phyloP scores from a whole-genome alignment of 441 rosid species.

The Erodium texanum region DNA sequence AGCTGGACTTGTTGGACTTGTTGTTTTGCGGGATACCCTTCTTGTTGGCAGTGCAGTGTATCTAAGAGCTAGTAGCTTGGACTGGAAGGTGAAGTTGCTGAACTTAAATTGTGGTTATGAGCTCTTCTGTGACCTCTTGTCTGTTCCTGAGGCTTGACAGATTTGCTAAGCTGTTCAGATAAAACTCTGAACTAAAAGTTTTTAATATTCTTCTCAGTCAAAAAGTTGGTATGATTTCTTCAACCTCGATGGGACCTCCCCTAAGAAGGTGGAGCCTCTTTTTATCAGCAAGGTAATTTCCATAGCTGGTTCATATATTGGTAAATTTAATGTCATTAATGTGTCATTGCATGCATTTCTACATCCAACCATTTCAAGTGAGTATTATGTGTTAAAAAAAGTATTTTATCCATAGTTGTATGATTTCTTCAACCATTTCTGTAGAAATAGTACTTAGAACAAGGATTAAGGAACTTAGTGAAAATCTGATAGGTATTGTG shows the following conservation, averaged over 20 bases:
- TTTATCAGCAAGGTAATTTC: conserved; percentile 72
- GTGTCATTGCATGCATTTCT: not conserved
- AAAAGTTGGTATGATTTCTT: conserved; percentile 64
- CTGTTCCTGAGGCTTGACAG: not conserved
- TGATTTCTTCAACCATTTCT: too few relatives aligned
- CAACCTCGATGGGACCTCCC: conserved; percentile 63
- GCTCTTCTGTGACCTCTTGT: not conserved
- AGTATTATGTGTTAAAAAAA: not conserved
- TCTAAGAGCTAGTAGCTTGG: conserved; percentile 57
- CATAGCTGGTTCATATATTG: not conserved
- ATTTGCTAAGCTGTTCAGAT: not conserved
- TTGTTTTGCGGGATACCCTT: conserved; percentile 59
- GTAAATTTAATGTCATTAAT: not conserved
- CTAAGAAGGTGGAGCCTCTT: conserved; percentile 75
- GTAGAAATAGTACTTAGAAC: not conserved
- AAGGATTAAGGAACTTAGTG: not conserved
- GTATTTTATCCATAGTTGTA: too few relatives aligned
- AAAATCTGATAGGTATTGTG: not conserved
- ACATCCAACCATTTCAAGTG: not conserved
- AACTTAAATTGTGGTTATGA: conserved; percentile 1
- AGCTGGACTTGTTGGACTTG: conserved; percentile 84
- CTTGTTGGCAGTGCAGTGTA: conserved; percentile 76
- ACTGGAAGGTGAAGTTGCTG: conserved; percentile 53
- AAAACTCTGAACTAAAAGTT: conserved; percentile 11
- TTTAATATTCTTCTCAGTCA: conserved; percentile 39